These are phyloP conservation scores for Sapria himalayana DNA, from an alignment of 345 rosid species.

Conservation along the genomic window DNA sequence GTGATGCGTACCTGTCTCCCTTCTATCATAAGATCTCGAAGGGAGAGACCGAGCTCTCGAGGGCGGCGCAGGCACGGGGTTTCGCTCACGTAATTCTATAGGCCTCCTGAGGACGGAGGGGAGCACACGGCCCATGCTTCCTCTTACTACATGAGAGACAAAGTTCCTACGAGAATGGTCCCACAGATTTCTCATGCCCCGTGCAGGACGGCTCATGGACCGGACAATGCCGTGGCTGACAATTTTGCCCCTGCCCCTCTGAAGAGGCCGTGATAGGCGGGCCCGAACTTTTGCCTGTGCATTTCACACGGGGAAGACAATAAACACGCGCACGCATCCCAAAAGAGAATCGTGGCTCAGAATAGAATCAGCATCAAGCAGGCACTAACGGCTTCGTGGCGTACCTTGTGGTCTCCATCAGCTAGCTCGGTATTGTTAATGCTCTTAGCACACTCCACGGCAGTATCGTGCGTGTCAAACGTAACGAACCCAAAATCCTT, in stretches of 20 bases:
- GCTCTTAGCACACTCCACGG: slow-evolving; percentile 74
- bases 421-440: slow-evolving; percentile 84
- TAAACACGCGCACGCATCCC: too few relatives aligned
- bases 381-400: too few relatives aligned
- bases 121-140: slow-evolving; percentile 29
- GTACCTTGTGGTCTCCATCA: slow-evolving; percentile 63
- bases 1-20: slow-evolving; percentile 45
- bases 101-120: slow-evolving; percentile 39
- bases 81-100: slow-evolving; percentile 40
- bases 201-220: slow-evolving; percentile 38
- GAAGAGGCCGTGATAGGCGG: slow-evolving; percentile 83
- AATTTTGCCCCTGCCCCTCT: slow-evolving; percentile 54
- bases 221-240: slow-evolving; percentile 34
- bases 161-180: slow-evolving; percentile 33
- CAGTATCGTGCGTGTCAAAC: slow-evolving; percentile 80
- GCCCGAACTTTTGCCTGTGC: slow-evolving; percentile 96
- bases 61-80: slow-evolving; percentile 45
- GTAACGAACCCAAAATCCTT: slow-evolving; percentile 96
- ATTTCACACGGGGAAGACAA: too few relatives aligned
- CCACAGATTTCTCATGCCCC: slow-evolving; percentile 46
- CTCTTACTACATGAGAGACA: slow-evolving; percentile 23
- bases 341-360: too few relatives aligned
- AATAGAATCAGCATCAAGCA: too few relatives aligned
- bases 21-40: slow-evolving; percentile 64
- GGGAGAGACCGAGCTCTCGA: slow-evolving; percentile 55